Conservation (phyloP, 345 rosid genomes). For the Laguncularia racemosa region DNA sequence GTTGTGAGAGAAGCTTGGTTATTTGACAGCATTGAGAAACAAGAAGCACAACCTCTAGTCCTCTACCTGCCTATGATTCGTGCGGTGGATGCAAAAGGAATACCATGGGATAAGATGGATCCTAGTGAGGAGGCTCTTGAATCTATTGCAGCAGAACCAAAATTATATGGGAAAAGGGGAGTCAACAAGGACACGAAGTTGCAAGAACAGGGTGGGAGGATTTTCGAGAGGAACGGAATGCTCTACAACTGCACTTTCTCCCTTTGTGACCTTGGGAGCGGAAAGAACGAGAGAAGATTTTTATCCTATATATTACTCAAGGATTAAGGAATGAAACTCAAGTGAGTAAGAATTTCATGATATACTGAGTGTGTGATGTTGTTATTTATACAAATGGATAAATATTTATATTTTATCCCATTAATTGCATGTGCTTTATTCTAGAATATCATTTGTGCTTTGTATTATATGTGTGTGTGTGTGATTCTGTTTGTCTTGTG, state of each 20-base stretch:
- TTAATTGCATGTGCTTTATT: no score
- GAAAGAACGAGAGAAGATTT: slow-evolving; percentile 44
- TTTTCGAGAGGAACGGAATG: slow-evolving; percentile 60
- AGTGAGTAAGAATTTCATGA: no score
- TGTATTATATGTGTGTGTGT: no score
- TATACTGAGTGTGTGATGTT: no score
- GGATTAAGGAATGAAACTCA: no score
- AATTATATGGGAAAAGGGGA: slow-evolving; percentile 60
- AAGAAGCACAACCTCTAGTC: slow-evolving; percentile 57
- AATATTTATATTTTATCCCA: no score
- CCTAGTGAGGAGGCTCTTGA: slow-evolving; percentile 50
- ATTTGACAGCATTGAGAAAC: slow-evolving; percentile 59
- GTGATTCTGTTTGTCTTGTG: no score
- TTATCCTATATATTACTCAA: no score
- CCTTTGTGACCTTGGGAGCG: slow-evolving; percentile 55
- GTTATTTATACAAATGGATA: no score
- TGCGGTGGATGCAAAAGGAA: slow-evolving; percentile 51
- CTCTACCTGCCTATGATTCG: slow-evolving; percentile 60
- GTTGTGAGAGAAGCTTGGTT: slow-evolving; percentile 74
- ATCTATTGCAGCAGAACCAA: slow-evolving; percentile 48
- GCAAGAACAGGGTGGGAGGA: slow-evolving; percentile 47
- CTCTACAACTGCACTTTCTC: slow-evolving; percentile 66
- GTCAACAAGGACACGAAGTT: slow-evolving; percentile 55
- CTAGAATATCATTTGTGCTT: no score
- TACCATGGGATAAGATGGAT: slow-evolving; percentile 69